phyloP scores from a whole-genome alignment of 495 filamentous ascomycete genomes.

The Evernia prunastri region DNA sequence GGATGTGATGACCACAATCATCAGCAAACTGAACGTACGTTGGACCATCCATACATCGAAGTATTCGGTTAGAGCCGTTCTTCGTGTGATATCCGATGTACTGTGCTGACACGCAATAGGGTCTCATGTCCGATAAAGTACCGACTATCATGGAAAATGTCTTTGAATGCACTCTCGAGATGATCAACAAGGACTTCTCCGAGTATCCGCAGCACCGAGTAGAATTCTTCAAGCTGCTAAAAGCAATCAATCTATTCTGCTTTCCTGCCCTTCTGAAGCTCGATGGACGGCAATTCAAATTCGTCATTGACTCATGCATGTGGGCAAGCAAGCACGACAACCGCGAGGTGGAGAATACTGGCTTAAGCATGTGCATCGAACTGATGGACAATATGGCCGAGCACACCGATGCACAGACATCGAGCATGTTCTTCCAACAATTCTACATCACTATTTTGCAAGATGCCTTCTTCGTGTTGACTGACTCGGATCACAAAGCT shows the following conservation, averaged over 20 bases:
- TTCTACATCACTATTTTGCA: constrained; percentile 94
- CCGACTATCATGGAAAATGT: constrained; percentile 97
- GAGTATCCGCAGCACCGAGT: constrained; percentile 98
- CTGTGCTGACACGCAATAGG: constrained; percentile 44
- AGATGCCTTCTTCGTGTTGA: constrained; percentile 97
- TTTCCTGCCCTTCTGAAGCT: constrained; percentile 92
- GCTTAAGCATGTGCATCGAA: constrained; percentile 98
- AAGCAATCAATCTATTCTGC: constrained; percentile 93
- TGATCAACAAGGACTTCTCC: constrained; percentile 99
- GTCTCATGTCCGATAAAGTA: constrained; percentile 95
- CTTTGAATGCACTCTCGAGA: constrained; percentile 96
- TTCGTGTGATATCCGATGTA: constrained; percentile 9
- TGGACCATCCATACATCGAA: constrained; percentile 40
- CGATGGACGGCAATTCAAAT: constrained; percentile 93
- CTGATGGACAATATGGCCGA: constrained; percentile 96
- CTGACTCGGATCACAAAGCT: constrained; percentile 96
- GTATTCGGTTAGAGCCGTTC: constrained; percentile 32
- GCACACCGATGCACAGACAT: constrained; percentile 70
- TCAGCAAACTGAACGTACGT: constrained; percentile 90
- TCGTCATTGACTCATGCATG: constrained; percentile 98
- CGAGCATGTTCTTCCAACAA: constrained; percentile 92
- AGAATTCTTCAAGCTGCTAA: constrained; percentile 93
- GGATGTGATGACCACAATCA: constrained; percentile 95
- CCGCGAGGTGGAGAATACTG: constrained; percentile 92
- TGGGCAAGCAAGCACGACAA: constrained; percentile 99